Evolutionary conservation across 73 alveolate species (phyloP).

Genomic region (Tetrahymena malaccensis): DNA sequence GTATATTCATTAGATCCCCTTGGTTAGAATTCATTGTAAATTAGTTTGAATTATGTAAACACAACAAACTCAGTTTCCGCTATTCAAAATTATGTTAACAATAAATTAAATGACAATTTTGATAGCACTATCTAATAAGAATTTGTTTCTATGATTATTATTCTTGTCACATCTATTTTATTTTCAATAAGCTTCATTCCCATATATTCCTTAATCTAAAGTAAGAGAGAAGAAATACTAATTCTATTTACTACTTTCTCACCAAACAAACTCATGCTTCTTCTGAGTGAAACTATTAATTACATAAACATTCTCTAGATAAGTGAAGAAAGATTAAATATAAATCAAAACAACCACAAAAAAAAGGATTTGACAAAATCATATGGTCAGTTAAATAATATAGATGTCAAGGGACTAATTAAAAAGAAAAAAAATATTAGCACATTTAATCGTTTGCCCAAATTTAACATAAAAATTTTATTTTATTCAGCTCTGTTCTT

Average conservation of each 20-base stretch:
- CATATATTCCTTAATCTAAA: not conserved
- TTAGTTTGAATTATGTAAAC: not conserved
- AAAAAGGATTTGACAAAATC: not conserved
- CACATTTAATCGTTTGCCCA: not conserved
- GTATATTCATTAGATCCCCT: not conserved
- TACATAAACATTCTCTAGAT: not conserved
- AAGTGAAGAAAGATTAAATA: not conserved
- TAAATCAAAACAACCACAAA: not conserved
- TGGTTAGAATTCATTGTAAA: not conserved
- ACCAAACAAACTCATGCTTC: not conserved
- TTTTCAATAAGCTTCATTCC: not conserved
- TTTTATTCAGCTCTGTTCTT: not conserved
- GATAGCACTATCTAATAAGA: not conserved
- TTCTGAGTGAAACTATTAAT: not conserved
- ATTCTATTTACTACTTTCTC: not conserved
- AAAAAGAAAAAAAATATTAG: not conserved
- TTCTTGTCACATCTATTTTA: not conserved
- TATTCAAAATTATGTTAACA: not conserved
- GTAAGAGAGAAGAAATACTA: not conserved
- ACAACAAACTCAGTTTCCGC: not conserved
- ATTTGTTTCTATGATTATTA: not conserved
- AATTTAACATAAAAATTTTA: not conserved
- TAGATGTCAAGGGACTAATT: not conserved
- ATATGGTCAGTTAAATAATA: not conserved
- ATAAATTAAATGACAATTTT: not conserved